Conservation (phyloP, 768 basidiomycete species). For the Galerina sulciceps region DNA sequence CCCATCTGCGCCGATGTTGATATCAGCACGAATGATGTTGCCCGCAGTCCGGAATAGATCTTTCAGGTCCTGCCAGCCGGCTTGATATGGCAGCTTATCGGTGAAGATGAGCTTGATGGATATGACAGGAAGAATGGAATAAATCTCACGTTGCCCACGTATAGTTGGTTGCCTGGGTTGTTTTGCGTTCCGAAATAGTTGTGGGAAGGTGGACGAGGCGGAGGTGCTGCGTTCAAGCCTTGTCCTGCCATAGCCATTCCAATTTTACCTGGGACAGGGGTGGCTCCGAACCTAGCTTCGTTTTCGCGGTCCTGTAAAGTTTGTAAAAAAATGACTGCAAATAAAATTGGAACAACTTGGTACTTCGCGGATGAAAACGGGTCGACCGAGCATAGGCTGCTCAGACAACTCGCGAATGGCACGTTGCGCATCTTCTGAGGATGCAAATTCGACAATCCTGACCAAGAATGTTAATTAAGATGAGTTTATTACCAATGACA, state of each 20-base stretch:
- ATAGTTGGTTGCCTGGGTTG: conserved; percentile 90
- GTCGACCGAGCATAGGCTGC: conserved; percentile 86
- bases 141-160: conserved; percentile 82
- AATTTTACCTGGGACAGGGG: conserved; percentile 94
- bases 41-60: conserved; percentile 96
- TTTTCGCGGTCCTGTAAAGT: conserved; percentile 87
- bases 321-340: neutral
- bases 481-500: conserved; percentile 7
- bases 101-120: neutral
- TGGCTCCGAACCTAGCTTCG: conserved; percentile 93
- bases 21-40: conserved; percentile 93
- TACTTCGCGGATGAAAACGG: conserved; percentile 97
- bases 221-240: conserved; percentile 77
- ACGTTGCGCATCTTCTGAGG: conserved; percentile 86
- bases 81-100: conserved; percentile 88
- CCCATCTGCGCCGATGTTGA: conserved; percentile 92
- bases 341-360: neutral
- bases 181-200: conserved; percentile 64
- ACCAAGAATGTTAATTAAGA: neutral
- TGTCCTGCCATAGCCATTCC: conserved; percentile 97
- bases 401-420: conserved; percentile 92
- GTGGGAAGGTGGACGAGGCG: conserved; percentile 82
- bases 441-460: conserved; percentile 95
- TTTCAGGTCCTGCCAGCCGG: conserved; percentile 99
- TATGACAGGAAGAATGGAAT: neutral